Percentiles rank a stretch among this genome's conserved stretches.
phyloP scores from a whole-genome alignment of 2,329 filamentous ascomycete species.

The Aspergillus awamori region DNA sequence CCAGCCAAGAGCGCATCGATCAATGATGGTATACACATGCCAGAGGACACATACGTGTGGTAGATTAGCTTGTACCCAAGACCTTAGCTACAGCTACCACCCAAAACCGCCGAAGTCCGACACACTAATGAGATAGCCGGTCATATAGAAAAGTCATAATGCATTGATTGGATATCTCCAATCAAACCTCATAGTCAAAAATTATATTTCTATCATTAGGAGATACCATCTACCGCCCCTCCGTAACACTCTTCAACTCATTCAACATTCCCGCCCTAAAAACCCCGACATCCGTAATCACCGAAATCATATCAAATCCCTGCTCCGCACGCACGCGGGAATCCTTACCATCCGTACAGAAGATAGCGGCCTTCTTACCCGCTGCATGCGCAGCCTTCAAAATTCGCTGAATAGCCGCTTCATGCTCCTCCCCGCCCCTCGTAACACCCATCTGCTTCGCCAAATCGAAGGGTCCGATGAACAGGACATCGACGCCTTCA shows the following conservation, averaged over 20 bases:
- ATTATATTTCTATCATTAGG: too few relatives aligned
- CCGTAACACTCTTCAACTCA: conserved; percentile 37
- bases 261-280: conserved; percentile 37
- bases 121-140: too few relatives aligned
- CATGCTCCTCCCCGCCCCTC: conserved; percentile 42
- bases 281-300: conserved; percentile 42
- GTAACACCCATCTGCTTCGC: conserved; percentile 43
- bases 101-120: not conserved
- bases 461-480: conserved; percentile 38
- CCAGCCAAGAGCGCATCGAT: not conserved
- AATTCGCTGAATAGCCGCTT: conserved; percentile 43
- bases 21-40: not conserved
- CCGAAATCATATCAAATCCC: conserved; percentile 47
- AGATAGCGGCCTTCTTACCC: conserved; percentile 47
- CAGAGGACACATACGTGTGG: not conserved
- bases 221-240: conserved; percentile 8
- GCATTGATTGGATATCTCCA: too few relatives aligned
- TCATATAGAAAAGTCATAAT: not conserved
- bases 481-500: conserved; percentile 40
- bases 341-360: conserved; percentile 35
- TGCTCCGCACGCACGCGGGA: conserved; percentile 19
- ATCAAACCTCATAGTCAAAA: not conserved
- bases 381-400: conserved; percentile 37
- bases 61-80: too few relatives aligned
- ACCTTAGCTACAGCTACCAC: too few relatives aligned